Conservation (phyloP, 306 rosid genomes). For the Quercus alba region DNA sequence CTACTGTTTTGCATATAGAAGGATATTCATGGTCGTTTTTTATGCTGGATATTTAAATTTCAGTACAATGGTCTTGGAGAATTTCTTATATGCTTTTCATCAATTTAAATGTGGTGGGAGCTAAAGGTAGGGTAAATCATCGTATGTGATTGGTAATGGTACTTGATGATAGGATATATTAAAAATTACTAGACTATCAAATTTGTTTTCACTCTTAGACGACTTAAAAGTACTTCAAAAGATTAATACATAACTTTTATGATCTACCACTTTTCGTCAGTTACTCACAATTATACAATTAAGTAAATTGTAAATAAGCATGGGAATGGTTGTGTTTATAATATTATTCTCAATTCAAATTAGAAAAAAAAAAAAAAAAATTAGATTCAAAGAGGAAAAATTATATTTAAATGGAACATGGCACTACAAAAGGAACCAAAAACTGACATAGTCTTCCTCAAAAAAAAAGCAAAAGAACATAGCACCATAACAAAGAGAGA, state of each 20-base stretch:
- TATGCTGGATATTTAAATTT: neutral
- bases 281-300: too few relatives aligned
- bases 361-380: too few relatives aligned
- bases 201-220: neutral
- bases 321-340: too few relatives aligned
- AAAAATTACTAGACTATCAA: neutral
- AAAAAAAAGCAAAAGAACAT: too few relatives aligned
- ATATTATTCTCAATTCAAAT: too few relatives aligned
- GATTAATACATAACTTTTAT: neutral
- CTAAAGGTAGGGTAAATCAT: neutral
- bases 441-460: too few relatives aligned
- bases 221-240: neutral
- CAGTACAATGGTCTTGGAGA: neutral
- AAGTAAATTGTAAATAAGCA: too few relatives aligned
- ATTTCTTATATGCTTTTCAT: neutral
- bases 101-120: neutral
- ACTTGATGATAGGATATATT: neutral
- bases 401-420: too few relatives aligned
- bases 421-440: too few relatives aligned
- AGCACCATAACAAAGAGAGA: too few relatives aligned
- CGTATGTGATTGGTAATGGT: neutral
- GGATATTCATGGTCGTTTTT: neutral
- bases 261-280: too few relatives aligned
- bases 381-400: too few relatives aligned
- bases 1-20: neutral